Conservation (phyloP, 768 basidiomycete genomes). For the Russula sp. region DNA sequence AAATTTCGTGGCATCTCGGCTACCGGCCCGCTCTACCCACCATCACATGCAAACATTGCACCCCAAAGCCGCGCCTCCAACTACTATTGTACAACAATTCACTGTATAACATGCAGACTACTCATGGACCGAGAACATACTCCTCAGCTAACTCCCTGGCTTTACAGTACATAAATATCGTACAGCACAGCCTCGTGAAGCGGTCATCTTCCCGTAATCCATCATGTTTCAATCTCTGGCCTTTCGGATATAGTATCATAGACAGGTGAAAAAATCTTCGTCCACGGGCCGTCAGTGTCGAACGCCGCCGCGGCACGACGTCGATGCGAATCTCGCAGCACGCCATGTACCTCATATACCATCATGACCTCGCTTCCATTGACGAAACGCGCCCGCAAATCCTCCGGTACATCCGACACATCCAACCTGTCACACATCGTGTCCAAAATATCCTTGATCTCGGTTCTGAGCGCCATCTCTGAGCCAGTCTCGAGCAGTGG, state of each 20-base stretch:
- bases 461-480: neutral
- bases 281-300: slow-evolving; percentile 2
- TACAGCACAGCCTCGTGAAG: no score
- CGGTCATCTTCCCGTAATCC: no score
- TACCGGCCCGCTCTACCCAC: neutral
- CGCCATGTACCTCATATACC: neutral
- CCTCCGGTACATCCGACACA: neutral
- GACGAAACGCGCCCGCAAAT: slow-evolving; percentile 2
- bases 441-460: neutral
- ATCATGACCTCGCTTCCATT: neutral
- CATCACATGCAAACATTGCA: no score
- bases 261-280: neutral
- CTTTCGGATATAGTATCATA: no score
- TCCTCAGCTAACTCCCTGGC: no score
- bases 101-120: no score
- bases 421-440: neutral
- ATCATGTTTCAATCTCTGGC: neutral
- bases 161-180: no score
- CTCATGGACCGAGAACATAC: no score
- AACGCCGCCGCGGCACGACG: neutral
- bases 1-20: slow-evolving; percentile 3
- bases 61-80: no score
- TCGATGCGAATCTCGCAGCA: neutral
- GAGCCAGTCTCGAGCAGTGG: neutral
- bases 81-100: no score